A percentile compares a stretch with the other conserved stretches of the same genome.
Conservation (phyloP, 495 filamentous ascomycete genomes). For the Oleoguttula mirabilis region DNA sequence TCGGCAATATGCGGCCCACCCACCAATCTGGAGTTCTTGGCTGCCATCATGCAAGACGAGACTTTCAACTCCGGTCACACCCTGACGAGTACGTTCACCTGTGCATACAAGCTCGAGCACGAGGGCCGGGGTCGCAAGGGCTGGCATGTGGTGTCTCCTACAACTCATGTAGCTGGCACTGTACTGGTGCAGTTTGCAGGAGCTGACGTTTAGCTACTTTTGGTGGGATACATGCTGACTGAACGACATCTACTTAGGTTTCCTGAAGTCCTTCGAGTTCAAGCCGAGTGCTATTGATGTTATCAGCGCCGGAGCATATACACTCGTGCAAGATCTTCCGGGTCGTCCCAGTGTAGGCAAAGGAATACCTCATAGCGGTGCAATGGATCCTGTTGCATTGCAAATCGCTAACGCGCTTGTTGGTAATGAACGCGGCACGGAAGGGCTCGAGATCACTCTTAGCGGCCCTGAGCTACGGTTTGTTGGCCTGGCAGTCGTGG, state of each 20-base stretch:
- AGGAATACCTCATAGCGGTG: constrained; percentile 40
- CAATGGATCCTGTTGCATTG: constrained; percentile 45
- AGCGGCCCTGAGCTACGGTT: constrained; percentile 48
- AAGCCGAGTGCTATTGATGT: constrained; percentile 43
- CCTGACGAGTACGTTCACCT: no score
- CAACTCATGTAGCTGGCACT: no score
- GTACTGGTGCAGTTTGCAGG: no score
- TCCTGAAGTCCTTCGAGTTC: constrained; percentile 40
- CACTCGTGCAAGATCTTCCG: constrained; percentile 47
- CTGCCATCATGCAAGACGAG: constrained; percentile 33
- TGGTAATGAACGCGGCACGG: constrained; percentile 40
- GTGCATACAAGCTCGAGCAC: no score
- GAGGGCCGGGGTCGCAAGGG: no score
- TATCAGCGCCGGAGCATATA: constrained; percentile 43
- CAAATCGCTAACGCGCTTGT: constrained; percentile 47
- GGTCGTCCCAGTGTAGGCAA: constrained; percentile 42
- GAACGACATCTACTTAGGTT: no score
- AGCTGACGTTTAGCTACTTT: no score
- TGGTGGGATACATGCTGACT: no score
- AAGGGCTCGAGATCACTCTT: constrained; percentile 48
- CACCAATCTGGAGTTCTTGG: constrained; percentile 46
- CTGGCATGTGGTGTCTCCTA: no score
- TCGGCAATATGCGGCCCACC: constrained; percentile 42
- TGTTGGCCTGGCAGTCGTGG: constrained; percentile 35
- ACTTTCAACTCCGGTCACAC: constrained; percentile 39